Conservation (phyloP, 2,329 filamentous ascomycete species). For the Venturiaceae sp. region DNA sequence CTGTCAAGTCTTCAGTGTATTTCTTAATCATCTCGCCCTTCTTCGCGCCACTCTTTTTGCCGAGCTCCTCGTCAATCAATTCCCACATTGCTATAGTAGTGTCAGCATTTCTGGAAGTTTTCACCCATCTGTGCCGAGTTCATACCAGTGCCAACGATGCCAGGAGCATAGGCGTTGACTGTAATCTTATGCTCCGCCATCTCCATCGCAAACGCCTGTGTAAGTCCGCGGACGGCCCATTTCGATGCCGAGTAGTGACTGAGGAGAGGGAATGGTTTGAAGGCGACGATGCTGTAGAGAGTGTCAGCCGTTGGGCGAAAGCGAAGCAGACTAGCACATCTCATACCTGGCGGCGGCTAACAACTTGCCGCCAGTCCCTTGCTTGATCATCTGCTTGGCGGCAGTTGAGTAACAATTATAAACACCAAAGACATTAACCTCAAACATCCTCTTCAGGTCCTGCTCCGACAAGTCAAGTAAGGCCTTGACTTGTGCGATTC, state of each 20-base stretch:
- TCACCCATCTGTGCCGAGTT: not conserved
- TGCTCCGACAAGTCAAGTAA: conserved; percentile 47
- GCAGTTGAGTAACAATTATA: conserved; percentile 56
- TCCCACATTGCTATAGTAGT: conserved; percentile 51
- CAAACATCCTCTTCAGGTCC: conserved; percentile 50
- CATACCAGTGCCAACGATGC: conserved; percentile 49
- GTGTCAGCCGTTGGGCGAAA: not conserved
- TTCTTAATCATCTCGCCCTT: conserved; percentile 47
- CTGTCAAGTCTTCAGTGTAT: conserved; percentile 43
- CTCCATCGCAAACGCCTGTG: conserved; percentile 57
- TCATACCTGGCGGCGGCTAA: conserved; percentile 38
- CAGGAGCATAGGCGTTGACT: conserved; percentile 57
- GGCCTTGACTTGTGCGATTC: conserved; percentile 42
- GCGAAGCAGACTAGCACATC: not conserved
- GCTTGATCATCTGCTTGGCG: conserved; percentile 54
- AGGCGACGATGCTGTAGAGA: conserved; percentile 42
- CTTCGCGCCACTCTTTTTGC: conserved; percentile 38
- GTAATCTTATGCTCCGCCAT: conserved; percentile 55
- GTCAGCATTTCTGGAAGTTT: not conserved
- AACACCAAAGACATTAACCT: conserved; percentile 55
- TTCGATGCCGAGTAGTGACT: conserved; percentile 57
- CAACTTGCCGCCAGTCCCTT: conserved; percentile 41
- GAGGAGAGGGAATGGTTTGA: conserved; percentile 49
- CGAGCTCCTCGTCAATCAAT: conserved; percentile 51
- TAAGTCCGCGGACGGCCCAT: conserved; percentile 57